Evolutionary conservation across 257 asterid genomes (phyloP).

Genomic region (Nyctanthes arbortristis): DNA sequence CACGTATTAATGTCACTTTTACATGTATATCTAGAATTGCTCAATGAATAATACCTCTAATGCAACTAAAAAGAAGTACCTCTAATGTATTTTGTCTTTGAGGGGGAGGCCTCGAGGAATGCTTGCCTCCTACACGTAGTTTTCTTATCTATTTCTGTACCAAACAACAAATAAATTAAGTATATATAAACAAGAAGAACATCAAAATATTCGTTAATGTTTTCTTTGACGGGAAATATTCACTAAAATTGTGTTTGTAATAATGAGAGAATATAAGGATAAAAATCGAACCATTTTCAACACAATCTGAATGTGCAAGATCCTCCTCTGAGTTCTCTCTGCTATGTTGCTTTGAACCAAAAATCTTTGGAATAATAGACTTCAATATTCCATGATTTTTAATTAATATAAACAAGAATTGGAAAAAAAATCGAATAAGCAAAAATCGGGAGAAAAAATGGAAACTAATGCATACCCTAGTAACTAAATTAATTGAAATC

Average conservation of each 20-base stretch:
- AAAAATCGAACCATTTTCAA: conserved; percentile 38
- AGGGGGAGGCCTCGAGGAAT: conserved; percentile 43
- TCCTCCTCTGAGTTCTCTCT: conserved; percentile 63
- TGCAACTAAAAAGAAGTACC: conserved; percentile 28
- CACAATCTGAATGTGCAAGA: conserved; percentile 38
- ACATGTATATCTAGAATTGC: no score
- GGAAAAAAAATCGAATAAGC: background rate
- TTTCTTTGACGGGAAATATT: background rate
- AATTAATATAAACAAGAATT: background rate
- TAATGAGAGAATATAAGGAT: background rate
- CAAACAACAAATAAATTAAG: conserved; percentile 2
- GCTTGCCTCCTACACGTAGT: conserved; percentile 42
- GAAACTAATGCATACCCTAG: background rate
- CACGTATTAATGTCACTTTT: no score
- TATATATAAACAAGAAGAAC: background rate
- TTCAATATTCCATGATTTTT: conserved; percentile 24
- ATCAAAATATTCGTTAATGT: no score
- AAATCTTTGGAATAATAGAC: conserved; percentile 69
- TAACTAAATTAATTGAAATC: background rate
- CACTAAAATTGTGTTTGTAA: background rate
- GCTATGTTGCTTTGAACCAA: conserved; percentile 47
- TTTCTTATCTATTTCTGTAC: conserved; percentile 48
- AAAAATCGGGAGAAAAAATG: background rate
- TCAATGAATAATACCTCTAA: conserved; percentile 3
- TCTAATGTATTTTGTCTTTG: conserved; percentile 32